A percentile compares a stretch with the other conserved stretches of the same genome.
phyloP scores from a whole-genome alignment of 2,329 filamentous ascomycete genomes.

The Penicillium rolfsii region DNA sequence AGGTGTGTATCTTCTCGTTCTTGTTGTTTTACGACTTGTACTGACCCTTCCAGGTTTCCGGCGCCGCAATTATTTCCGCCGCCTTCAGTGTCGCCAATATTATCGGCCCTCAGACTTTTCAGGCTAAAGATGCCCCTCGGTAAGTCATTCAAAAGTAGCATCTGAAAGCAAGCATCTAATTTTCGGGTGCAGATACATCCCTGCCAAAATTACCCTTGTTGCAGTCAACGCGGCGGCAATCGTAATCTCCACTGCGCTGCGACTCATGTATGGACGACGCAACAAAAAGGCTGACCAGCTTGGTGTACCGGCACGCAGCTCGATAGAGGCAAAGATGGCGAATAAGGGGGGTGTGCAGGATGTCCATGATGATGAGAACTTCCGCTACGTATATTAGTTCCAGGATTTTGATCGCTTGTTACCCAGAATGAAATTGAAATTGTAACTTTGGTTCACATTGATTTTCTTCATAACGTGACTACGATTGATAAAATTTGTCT shows the following conservation, averaged over 20 bases:
- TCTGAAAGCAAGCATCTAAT: neutral
- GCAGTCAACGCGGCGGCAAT: conserved; percentile 38
- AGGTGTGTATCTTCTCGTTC: conserved; percentile 17
- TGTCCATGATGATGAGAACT: conserved; percentile 32
- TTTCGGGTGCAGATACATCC: conserved; percentile 28
- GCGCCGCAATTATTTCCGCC: conserved; percentile 50
- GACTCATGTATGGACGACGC: conserved; percentile 31
- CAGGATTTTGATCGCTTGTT: neutral
- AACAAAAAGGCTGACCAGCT: conserved; percentile 30
- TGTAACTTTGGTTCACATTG: neutral
- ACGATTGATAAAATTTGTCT: no score
- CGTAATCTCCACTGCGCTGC: conserved; percentile 30
- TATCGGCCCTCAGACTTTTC: conserved; percentile 50
- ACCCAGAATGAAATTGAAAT: neutral
- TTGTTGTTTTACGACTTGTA: neutral
- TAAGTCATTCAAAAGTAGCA: conserved; percentile 19
- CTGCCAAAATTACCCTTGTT: conserved; percentile 46
- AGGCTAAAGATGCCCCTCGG: conserved; percentile 47
- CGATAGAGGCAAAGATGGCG: conserved; percentile 25
- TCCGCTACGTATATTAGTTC: conserved; percentile 38
- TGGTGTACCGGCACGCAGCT: conserved; percentile 29
- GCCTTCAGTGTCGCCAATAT: conserved; percentile 45
- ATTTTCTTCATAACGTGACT: neutral
- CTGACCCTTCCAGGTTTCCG: conserved; percentile 45
- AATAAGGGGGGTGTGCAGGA: conserved; percentile 18